Base-by-base conservation (phyloP, 805 yeast species). In the Teunomyces gatunensis region DNA sequence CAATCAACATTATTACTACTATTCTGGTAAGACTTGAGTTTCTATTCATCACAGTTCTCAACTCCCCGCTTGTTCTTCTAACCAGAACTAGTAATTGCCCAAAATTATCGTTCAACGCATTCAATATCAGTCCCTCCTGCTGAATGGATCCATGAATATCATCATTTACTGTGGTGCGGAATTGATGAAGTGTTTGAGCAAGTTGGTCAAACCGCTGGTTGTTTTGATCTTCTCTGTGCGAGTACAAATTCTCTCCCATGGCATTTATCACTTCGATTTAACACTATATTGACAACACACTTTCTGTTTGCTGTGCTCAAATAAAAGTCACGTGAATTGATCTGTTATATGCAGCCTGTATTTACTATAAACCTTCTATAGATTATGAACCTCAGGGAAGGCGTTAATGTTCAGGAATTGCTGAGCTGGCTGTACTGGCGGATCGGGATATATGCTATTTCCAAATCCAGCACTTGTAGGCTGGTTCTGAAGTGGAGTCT, bases 401-500 rank as follows among this genome's bases (percentile, higher is more conserved):
- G 45, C 51, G 32, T 58, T 57, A 13, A 64, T 56, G 44, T 64
- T 65, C 68, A 59, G 66, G 46, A 58, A 64, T 30, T 57, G 60
- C 2, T 21, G 18, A 13, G 34, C 43, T 12, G 45, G 49, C 17
- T 23, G 48, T 11, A 42, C 51, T 3, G 47, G 46, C 0, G 48
- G 45, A 7, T 32, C 30, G 17, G 30, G 17, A 12, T 43, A 21
- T 11, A 20, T 30, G 30, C 56, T 57, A 49, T 71, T 71, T 1
- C 77, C 77, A 50, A 71, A 71, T 0, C 77, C 77, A 17, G 63
- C 56, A 45, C 74, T 70, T 0, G 77, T 72, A 7, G 71, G 71
- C 46, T 69, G 74, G 37, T 35, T 39, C 23, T 27, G 34, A 27
- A 39, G 34, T 12, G 43, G 33, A 6, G 29, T 23, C 11, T 11